phyloP scores from a whole-genome alignment of 192 early-diverging fungal genomes.

The Coemansia guatemalensis region DNA sequence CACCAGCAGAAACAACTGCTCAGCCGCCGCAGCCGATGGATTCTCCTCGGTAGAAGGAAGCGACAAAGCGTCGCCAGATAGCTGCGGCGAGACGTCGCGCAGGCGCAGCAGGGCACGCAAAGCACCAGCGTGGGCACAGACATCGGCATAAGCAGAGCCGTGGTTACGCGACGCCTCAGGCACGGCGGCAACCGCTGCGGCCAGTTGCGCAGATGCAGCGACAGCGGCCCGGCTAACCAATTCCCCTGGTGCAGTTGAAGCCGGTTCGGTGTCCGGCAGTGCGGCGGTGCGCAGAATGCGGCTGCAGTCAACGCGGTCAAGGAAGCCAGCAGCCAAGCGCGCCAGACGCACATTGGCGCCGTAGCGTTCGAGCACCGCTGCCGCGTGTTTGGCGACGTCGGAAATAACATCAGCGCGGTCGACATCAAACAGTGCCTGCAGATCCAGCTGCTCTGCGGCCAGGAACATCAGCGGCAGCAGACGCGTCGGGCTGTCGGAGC shows the following conservation, averaged over 20 bases:
- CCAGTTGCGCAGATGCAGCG: slow-evolving; percentile 11
- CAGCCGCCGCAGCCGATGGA: slow-evolving; percentile 3
- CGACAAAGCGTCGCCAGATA: background rate
- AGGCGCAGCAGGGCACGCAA: slow-evolving; percentile 31
- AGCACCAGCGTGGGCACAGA: slow-evolving; percentile 21
- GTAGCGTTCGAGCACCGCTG: slow-evolving; percentile 30
- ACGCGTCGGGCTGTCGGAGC: slow-evolving; percentile 24
- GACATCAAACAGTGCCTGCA: slow-evolving; percentile 48
- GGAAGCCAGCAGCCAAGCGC: slow-evolving; percentile 21
- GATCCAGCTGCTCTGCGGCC: slow-evolving; percentile 31
- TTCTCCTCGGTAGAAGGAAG: background rate
- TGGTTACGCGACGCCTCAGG: slow-evolving; percentile 16
- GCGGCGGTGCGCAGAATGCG: slow-evolving; percentile 17
- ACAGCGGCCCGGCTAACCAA: slow-evolving; percentile 25
- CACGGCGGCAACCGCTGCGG: slow-evolving; percentile 16
- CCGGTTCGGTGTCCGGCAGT: background rate
- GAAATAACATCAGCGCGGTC: slow-evolving; percentile 16
- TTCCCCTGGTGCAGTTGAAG: slow-evolving; percentile 7
- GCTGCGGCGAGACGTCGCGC: slow-evolving; percentile 22
- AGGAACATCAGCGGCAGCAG: slow-evolving; percentile 29
- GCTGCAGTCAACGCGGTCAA: slow-evolving; percentile 41
- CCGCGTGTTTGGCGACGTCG: slow-evolving; percentile 9
- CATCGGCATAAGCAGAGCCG: slow-evolving; percentile 16
- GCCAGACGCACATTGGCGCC: slow-evolving; percentile 31
- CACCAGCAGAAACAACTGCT: slow-evolving; percentile 17